These are phyloP conservation scores for Scutellaria minor DNA, from an alignment of 257 asterid species.

Conservation along the genomic window DNA sequence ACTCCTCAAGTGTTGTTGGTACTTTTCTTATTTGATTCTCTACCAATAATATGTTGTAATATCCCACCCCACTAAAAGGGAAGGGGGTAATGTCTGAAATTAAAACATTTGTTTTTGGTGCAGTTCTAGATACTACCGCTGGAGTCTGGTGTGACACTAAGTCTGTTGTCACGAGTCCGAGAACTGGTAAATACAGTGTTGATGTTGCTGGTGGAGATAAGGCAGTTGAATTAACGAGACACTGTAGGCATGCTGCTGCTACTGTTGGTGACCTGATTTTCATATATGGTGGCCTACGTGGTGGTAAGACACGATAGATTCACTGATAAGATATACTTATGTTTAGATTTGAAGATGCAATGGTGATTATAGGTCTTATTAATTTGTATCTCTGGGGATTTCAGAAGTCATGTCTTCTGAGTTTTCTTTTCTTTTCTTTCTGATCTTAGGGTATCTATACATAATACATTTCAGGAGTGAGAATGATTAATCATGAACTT, in stretches of 20 bases:
- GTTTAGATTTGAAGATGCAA: conserved; percentile 24
- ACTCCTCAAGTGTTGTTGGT: conserved; percentile 99
- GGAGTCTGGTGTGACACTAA: conserved; percentile 99
- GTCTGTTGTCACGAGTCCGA: conserved; percentile 89
- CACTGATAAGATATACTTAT: not conserved
- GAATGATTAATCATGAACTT: conserved; percentile 13
- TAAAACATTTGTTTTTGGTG: conserved; percentile 28
- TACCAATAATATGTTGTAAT: conserved; percentile 9
- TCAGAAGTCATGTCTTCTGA: conserved; percentile 21
- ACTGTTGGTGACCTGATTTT: conserved; percentile 96
- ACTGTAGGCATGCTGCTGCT: conserved; percentile 98
- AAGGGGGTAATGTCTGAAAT: conserved; percentile 5
- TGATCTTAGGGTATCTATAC: conserved; percentile 8
- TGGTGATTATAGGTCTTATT: conserved; percentile 23
- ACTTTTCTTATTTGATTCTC: conserved; percentile 29
- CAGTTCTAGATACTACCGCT: conserved; percentile 99
- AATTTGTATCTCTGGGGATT: conserved; percentile 14
- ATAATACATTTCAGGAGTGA: not conserved
- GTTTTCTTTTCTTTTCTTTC: not conserved
- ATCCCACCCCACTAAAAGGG: not conserved
- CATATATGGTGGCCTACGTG: conserved; percentile 98
- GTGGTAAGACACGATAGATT: conserved; percentile 69
- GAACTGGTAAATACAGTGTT: conserved; percentile 92
- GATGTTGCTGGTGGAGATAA: conserved; percentile 99
- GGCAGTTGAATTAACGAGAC: conserved; percentile 93